phyloP scores from a whole-genome alignment of 1,284 basidiomycete species.

The Leccinum colubrinum region DNA sequence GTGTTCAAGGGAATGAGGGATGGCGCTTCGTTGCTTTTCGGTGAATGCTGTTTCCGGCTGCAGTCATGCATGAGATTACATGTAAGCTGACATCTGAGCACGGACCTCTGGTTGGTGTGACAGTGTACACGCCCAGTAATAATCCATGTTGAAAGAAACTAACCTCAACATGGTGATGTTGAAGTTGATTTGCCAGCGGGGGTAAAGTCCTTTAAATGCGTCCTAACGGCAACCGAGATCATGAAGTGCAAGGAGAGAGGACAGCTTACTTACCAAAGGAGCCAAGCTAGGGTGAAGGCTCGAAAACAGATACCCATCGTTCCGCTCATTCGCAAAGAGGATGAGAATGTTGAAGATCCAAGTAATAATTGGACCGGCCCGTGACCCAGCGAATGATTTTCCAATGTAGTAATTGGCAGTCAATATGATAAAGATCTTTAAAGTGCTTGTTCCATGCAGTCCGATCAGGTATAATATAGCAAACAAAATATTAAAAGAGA shows the following conservation, averaged over 20 bases:
- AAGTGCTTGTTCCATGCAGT: constrained; percentile 83
- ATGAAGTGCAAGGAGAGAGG: background rate
- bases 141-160: constrained; percentile 92
- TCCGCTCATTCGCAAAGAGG: constrained; percentile 79
- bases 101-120: constrained; percentile 44
- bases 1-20: constrained; percentile 43
- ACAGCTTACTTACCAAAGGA: constrained; percentile 47
- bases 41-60: constrained; percentile 38
- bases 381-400: constrained; percentile 44
- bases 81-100: constrained; percentile 3
- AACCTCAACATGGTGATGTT: constrained; percentile 97
- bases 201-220: constrained; percentile 63
- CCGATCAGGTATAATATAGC: constrained; percentile 70
- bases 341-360: constrained; percentile 79
- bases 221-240: constrained; percentile 52
- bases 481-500: constrained; percentile 60
- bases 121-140: constrained; percentile 72
- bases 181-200: constrained; percentile 92
- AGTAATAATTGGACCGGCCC: constrained; percentile 49
- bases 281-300: constrained; percentile 55
- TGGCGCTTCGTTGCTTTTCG: constrained; percentile 58
- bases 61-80: constrained; percentile 4
- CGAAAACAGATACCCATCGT: constrained; percentile 74
- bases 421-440: constrained; percentile 81
- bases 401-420: constrained; percentile 70